Percentiles rank a stretch among this genome's conserved stretches.
Conservation (phyloP, 441 rosid species). For the Adansonia grandidieri region DNA sequence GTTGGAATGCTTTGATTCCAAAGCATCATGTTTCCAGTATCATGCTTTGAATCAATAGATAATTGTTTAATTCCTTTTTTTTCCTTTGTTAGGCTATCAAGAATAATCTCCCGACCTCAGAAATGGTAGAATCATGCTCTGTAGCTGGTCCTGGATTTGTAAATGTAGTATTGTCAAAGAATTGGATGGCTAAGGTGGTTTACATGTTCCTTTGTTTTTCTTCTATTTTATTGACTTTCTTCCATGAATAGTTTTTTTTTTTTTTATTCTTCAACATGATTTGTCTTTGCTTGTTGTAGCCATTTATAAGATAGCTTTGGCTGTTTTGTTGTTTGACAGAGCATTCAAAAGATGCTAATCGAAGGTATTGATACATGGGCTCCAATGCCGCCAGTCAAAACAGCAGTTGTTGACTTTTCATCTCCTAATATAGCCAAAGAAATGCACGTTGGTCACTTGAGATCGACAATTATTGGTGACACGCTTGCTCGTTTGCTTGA, state of each 20-base stretch:
- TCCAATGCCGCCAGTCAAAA: conserved; percentile 58
- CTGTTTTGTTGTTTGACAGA: conserved; percentile 50
- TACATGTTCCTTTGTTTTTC: background rate
- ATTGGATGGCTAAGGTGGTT: conserved; percentile 82
- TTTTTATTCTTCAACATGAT: background rate
- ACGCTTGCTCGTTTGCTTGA: conserved; percentile 91
- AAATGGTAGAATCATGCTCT: conserved; percentile 78
- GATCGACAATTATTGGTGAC: conserved; percentile 96
- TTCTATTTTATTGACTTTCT: background rate
- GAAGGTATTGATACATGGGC: conserved; percentile 84
- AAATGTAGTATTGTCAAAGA: conserved; percentile 66
- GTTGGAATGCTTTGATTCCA: conserved; percentile 32
- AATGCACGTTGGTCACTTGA: conserved; percentile 95
- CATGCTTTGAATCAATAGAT: conserved; percentile 8
- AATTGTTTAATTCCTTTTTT: conserved; percentile 17
- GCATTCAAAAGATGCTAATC: conserved; percentile 74
- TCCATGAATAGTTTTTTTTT: background rate
- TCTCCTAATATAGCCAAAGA: conserved; percentile 96
- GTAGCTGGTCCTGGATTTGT: conserved; percentile 90
- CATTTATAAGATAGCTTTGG: conserved; percentile 13
- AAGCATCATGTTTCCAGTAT: conserved; percentile 5
- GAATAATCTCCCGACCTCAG: conserved; percentile 66
- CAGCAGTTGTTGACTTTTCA: conserved; percentile 92
- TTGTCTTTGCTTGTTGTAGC: background rate
- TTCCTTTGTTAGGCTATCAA: conserved; percentile 56